Base-by-base conservation (phyloP, 164 flowering plant species). In the Nelumbo lutea region DNA sequence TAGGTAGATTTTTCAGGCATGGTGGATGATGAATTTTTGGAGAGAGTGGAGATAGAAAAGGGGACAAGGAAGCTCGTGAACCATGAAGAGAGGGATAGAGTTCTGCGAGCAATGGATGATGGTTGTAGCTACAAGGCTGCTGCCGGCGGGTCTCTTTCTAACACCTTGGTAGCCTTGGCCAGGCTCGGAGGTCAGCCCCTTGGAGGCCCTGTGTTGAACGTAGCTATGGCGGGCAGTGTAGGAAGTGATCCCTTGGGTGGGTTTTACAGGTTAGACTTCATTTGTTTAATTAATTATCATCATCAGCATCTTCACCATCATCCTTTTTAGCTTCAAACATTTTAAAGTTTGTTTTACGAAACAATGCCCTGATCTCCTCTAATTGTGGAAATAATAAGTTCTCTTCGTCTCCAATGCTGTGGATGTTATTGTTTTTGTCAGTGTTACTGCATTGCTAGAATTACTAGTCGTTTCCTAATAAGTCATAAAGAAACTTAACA, bases 121-220 rank as follows among this genome's bases (percentile, higher is more conserved):
- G 97, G 98, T 46, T 89, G 96, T 81, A 91, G 89, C 82, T 94
- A 90, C 71, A 94, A 94, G 83, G 98, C 97, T 45, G 98, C 98
- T 61, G 98, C 97, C 67, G 98, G 97, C 39, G 98, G 98, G 8
- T 94, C 98, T 73, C 93, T 94, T 58, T 94, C 98, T 7, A 94
- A 94, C 60, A 87, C 82, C 43, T 80, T 94, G 40, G 98, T 94
- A 64, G 98, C 96, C 63, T 76, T 94, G 73, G 90, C 98, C 11
- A 86, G 98, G 80, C 91, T 94, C 52, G 95, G 97, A 40, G 69
- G 80, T 52, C 78, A 64, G 66, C 69, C 91, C 40, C 70, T 76
- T 64, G 89, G 88, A 72, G 90, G 88, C 50, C 86, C 88, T 69
- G 56, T 72, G 41, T 71, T 90, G 68, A 87, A 88, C 77, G 87